Conservation (phyloP, 495 filamentous ascomycete genomes). For the Hypoxylon fuscum region DNA sequence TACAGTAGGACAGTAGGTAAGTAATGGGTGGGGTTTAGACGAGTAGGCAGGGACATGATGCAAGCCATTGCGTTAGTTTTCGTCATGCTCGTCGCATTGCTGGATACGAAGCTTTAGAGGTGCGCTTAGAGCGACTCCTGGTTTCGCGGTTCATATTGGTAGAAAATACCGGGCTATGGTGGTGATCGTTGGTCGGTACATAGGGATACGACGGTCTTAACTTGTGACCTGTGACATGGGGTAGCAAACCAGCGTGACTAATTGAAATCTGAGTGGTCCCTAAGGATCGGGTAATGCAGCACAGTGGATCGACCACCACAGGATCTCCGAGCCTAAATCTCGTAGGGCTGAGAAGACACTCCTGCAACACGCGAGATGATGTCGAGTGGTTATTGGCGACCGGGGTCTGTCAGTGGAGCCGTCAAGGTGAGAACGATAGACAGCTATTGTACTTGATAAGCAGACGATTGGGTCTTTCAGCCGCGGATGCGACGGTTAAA, state of each 20-base stretch:
- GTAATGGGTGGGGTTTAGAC: background rate
- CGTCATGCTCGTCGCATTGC: conserved; percentile 1
- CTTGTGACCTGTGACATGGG: conserved; percentile 5
- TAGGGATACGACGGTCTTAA: conserved; percentile 12
- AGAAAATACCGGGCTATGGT: conserved; percentile 20
- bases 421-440: conserved; percentile 15
- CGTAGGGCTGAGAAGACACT: conserved; percentile 46
- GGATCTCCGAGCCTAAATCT: conserved; percentile 44
- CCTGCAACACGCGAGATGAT: conserved; percentile 36
- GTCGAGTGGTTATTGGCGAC: conserved; percentile 40
- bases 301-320: conserved; percentile 39
- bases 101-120: conserved; percentile 7
- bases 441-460: conserved; percentile 29
- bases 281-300: conserved; percentile 36
- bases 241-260: conserved; percentile 31
- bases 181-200: conserved; percentile 24
- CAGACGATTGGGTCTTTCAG: conserved; percentile 30
- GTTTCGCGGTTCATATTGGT: conserved; percentile 20
- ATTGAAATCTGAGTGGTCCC: conserved; percentile 18
- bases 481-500: conserved; percentile 32
- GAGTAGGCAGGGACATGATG: conserved; percentile 1
- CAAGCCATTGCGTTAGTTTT: conserved; percentile 3
- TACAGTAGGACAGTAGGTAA: too few relatives aligned
- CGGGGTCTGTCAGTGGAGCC: conserved; percentile 30
- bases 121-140: conserved; percentile 9